A percentile compares a stretch with the other conserved stretches of the same genome.
phyloP scores from a whole-genome alignment of 768 basidiomycete species.

The Paxillus involutus region DNA sequence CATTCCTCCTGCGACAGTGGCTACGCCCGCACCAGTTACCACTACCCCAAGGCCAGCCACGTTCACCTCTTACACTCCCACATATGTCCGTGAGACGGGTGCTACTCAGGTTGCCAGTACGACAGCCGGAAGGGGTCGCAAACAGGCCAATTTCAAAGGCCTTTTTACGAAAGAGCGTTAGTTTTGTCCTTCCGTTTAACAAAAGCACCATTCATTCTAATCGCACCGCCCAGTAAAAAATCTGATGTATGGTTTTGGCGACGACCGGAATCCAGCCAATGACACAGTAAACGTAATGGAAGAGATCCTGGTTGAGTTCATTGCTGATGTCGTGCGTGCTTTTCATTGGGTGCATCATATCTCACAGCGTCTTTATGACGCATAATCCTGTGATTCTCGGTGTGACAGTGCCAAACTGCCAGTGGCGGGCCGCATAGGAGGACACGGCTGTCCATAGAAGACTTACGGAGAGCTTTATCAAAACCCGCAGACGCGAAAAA shows the following conservation, averaged over 20 bases:
- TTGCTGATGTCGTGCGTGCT: conserved; percentile 79
- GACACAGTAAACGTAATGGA: conserved; percentile 93
- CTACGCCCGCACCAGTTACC: conserved; percentile 31
- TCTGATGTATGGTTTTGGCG: conserved; percentile 93
- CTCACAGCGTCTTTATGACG: background rate
- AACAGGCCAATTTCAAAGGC: conserved; percentile 70
- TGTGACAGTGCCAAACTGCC: conserved; percentile 66
- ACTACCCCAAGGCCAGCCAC: conserved; percentile 41
- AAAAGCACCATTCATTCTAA: conserved; percentile 11
- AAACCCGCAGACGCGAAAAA: conserved; percentile 90
- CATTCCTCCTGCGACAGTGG: conserved; percentile 27
- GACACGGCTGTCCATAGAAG: conserved; percentile 80
- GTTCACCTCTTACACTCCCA: conserved; percentile 58
- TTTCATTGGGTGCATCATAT: conserved; percentile 7
- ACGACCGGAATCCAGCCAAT: conserved; percentile 83
- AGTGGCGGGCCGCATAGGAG: conserved; percentile 63
- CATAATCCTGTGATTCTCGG: conserved; percentile 4
- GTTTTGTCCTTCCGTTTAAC: conserved; percentile 26
- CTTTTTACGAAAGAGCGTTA: conserved; percentile 80
- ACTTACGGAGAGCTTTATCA: conserved; percentile 76
- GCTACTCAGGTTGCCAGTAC: conserved; percentile 35
- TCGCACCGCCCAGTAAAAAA: conserved; percentile 57
- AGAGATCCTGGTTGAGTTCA: conserved; percentile 88
- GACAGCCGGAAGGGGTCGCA: conserved; percentile 50
- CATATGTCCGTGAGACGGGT: conserved; percentile 48